Percentiles rank a stretch among this genome's conserved stretches.
phyloP scores from a whole-genome alignment of 441 rosid genomes.

The Pelargonium exstipulatum region DNA sequence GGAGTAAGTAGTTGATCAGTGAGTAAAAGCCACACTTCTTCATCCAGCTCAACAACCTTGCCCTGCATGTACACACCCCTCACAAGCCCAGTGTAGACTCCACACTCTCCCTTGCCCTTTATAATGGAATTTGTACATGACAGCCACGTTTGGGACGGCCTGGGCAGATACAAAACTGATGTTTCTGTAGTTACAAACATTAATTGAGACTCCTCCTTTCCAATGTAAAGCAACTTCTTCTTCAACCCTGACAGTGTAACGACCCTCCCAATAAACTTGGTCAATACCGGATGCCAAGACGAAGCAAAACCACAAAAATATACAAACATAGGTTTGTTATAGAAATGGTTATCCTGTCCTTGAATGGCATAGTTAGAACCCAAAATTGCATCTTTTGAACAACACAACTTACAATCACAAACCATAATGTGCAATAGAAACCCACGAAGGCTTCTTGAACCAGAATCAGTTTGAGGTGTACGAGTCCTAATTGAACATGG shows the following conservation, averaged over 20 bases:
- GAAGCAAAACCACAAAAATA: slow-evolving; percentile 59
- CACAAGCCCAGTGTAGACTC: slow-evolving; percentile 61
- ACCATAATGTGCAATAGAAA: slow-evolving; percentile 47
- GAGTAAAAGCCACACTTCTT: slow-evolving; percentile 78
- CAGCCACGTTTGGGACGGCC: slow-evolving; percentile 28
- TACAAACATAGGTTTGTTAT: slow-evolving; percentile 38
- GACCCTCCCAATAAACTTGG: slow-evolving; percentile 52
- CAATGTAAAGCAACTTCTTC: slow-evolving; percentile 54
- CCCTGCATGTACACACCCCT: slow-evolving; percentile 66
- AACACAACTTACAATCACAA: slow-evolving; percentile 55
- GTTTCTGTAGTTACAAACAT: slow-evolving; percentile 49
- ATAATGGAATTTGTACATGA: slow-evolving; percentile 25
- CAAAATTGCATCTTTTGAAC: slow-evolving; percentile 19
- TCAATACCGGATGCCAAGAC: slow-evolving; percentile 66
- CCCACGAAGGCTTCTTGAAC: slow-evolving; percentile 43
- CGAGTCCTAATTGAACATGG: slow-evolving; percentile 37
- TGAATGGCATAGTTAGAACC: slow-evolving; percentile 2
- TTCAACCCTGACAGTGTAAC: slow-evolving; percentile 51
- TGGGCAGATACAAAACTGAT: slow-evolving; percentile 46
- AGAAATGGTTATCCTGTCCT: slow-evolving; percentile 29
- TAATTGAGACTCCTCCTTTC: slow-evolving; percentile 47
- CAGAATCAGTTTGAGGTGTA: not conserved
- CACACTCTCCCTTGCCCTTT: slow-evolving; percentile 43
- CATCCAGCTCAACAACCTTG: slow-evolving; percentile 73
- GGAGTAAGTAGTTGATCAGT: slow-evolving; percentile 46